phyloP scores from a whole-genome alignment of 108 stramenopile species.

The Pseudonitzschia multistriata region DNA sequence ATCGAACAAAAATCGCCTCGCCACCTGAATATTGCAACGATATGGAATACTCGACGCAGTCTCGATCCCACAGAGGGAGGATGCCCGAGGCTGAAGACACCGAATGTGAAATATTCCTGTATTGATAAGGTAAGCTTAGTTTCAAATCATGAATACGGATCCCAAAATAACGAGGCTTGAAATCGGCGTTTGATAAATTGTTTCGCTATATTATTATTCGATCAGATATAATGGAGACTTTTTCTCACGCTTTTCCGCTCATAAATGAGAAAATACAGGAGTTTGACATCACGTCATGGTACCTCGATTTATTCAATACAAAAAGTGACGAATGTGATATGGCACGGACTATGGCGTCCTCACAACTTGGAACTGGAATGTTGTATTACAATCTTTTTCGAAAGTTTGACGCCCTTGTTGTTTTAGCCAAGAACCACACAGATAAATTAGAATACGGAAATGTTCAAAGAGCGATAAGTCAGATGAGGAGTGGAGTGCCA shows the following conservation, averaged over 20 bases:
- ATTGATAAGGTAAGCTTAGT: not conserved
- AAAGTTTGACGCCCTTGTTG: conserved; percentile 16
- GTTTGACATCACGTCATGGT: conserved; percentile 17
- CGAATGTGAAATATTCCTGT: conserved; percentile 5
- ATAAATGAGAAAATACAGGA: not conserved
- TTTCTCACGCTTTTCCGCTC: not conserved
- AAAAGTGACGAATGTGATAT: not conserved
- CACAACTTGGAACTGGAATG: conserved; percentile 6
- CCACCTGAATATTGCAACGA: conserved; percentile 1
- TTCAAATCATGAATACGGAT: not conserved
- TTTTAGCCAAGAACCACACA: conserved; percentile 6
- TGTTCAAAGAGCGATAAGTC: conserved; percentile 22
- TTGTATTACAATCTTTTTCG: conserved; percentile 20
- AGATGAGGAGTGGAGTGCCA: conserved; percentile 27
- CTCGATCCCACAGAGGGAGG: conserved; percentile 11
- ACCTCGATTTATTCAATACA: not conserved
- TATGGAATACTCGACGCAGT: conserved; percentile 9
- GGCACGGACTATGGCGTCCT: conserved; percentile 1
- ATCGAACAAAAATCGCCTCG: not conserved
- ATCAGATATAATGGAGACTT: not conserved
- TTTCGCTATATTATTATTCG: not conserved
- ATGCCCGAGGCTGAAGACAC: not conserved
- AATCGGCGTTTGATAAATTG: not conserved
- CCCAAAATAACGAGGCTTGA: no score
- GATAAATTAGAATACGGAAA: conserved; percentile 20